These are phyloP conservation scores for Camptophora hylomeconis DNA, from an alignment of 2,329 filamentous ascomycete genomes.

Conservation along the genomic window DNA sequence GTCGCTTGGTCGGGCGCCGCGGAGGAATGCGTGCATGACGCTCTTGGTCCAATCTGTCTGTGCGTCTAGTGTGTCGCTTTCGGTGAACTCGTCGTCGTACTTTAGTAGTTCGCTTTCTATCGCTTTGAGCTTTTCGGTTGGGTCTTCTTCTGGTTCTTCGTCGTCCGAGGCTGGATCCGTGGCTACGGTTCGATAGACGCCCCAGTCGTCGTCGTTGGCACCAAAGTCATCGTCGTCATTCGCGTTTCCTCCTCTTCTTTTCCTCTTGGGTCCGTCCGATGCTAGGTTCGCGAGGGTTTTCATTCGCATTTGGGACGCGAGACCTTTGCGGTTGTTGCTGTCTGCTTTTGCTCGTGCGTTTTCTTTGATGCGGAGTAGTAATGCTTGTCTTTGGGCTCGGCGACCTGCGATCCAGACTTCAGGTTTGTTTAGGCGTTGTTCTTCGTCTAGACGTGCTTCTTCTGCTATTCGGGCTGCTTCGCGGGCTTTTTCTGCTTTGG, in stretches of 20 bases:
- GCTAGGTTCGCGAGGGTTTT: conserved; percentile 94
- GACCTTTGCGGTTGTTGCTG: conserved; percentile 87
- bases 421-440: conserved; percentile 70
- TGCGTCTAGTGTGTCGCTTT: conserved; percentile 82
- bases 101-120: conserved; percentile 76
- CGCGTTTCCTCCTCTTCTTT: conserved; percentile 63
- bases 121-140: conserved; percentile 56
- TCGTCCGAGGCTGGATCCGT: conserved; percentile 66
- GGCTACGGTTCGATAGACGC: conserved; percentile 85
- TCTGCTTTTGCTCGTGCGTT: conserved; percentile 87
- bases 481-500: conserved; percentile 88
- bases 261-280: conserved; percentile 72
- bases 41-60: conserved; percentile 93
- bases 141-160: conserved; percentile 85
- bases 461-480: conserved; percentile 77
- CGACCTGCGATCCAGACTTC: conserved; percentile 80
- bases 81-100: conserved; percentile 78
- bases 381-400: conserved; percentile 54
- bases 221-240: conserved; percentile 94
- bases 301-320: conserved; percentile 95
- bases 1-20: conserved; percentile 79
- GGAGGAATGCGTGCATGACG: conserved; percentile 76
- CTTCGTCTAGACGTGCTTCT: conserved; percentile 69
- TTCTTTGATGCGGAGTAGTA: conserved; percentile 79
- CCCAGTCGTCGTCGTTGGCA: conserved; percentile 95